Percentiles rank a stretch among this genome's conserved stretches.
These are phyloP conservation scores for Globisporangium lucens DNA, from an alignment of 352 stramenopile genomes.

Conservation along the genomic window DNA sequence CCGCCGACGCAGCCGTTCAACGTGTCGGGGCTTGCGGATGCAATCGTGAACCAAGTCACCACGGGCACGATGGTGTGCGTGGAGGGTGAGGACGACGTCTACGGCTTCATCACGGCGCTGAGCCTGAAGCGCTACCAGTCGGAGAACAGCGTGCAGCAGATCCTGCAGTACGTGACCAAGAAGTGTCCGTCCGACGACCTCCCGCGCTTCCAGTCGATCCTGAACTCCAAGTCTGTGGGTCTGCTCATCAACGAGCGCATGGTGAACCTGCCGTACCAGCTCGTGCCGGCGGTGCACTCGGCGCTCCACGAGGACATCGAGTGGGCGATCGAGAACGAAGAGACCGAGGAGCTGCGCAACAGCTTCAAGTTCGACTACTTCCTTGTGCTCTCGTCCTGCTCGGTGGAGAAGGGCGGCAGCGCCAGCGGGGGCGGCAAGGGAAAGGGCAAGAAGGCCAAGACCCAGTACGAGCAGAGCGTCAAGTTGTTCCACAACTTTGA, in stretches of 20 bases:
- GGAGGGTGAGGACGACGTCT: slow-evolving; percentile 76
- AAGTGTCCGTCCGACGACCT: slow-evolving; percentile 54
- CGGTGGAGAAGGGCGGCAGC: slow-evolving; percentile 45
- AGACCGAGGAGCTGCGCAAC: slow-evolving; percentile 50
- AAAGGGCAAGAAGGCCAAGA: slow-evolving; percentile 79
- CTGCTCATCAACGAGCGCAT: slow-evolving; percentile 84
- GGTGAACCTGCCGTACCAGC: slow-evolving; percentile 85
- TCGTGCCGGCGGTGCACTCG: slow-evolving; percentile 75
- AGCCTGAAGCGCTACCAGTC: slow-evolving; percentile 53
- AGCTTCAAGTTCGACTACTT: slow-evolving; percentile 86
- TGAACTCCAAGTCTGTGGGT: slow-evolving; percentile 54
- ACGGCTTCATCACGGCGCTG: slow-evolving; percentile 84
- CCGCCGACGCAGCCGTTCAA: slow-evolving; percentile 75
- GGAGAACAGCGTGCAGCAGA: slow-evolving; percentile 62
- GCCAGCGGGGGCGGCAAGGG: slow-evolving; percentile 14
- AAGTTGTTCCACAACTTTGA: slow-evolving; percentile 88
- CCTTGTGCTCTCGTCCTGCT: slow-evolving; percentile 66
- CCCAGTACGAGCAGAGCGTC: slow-evolving; percentile 51
- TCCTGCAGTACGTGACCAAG: slow-evolving; percentile 76
- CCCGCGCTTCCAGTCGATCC: slow-evolving; percentile 54
- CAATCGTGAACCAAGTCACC: slow-evolving; percentile 71
- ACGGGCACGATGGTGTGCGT: slow-evolving; percentile 80
- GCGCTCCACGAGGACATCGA: slow-evolving; percentile 85
- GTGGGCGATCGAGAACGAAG: slow-evolving; percentile 77
- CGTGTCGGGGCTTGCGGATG: slow-evolving; percentile 73